Evolutionary conservation across 2,329 filamentous ascomycete species (phyloP).

Genomic region (Aspergillus ochraceoroseus): DNA sequence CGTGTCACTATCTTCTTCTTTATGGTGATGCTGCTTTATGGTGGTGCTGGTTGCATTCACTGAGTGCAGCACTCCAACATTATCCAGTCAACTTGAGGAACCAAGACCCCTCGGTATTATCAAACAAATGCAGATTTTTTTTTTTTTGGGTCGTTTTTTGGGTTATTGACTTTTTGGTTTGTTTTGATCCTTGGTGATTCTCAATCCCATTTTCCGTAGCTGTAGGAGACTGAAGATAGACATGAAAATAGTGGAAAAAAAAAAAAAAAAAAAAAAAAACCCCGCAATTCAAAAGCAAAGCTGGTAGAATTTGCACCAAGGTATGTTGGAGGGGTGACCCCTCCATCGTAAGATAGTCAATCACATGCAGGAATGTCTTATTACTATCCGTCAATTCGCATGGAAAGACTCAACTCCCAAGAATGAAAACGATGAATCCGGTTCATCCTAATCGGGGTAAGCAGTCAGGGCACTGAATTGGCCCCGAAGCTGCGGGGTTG

Average conservation of each 20-base stretch:
- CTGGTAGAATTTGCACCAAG: background rate
- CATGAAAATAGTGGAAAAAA: background rate
- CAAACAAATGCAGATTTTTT: conserved; percentile 6
- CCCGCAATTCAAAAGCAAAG: conserved; percentile 1
- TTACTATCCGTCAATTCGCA: conserved; percentile 6
- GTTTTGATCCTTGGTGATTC: conserved; percentile 1
- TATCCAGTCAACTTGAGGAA: conserved; percentile 6
- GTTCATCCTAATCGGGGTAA: conserved; percentile 8
- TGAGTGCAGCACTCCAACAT: too few species aligned
- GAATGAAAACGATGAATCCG: conserved; percentile 10
- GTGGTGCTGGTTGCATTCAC: too few species aligned
- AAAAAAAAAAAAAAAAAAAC: conserved; percentile 1
- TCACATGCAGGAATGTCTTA: conserved; percentile 6
- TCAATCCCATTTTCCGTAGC: background rate
- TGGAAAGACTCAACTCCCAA: conserved; percentile 7
- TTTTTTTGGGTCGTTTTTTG: conserved; percentile 3
- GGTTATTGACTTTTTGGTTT: conserved; percentile 6
- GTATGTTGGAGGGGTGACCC: background rate
- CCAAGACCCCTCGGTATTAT: conserved; percentile 1
- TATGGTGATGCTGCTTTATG: too few species aligned
- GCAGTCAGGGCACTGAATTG: background rate
- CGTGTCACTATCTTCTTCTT: too few species aligned
- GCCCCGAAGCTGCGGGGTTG: background rate
- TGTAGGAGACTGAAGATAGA: background rate
- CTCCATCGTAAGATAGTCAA: background rate